These are phyloP conservation scores for Phaeosphaeria sp. DNA, from an alignment of 2,329 filamentous ascomycete genomes.

Conservation along the genomic window DNA sequence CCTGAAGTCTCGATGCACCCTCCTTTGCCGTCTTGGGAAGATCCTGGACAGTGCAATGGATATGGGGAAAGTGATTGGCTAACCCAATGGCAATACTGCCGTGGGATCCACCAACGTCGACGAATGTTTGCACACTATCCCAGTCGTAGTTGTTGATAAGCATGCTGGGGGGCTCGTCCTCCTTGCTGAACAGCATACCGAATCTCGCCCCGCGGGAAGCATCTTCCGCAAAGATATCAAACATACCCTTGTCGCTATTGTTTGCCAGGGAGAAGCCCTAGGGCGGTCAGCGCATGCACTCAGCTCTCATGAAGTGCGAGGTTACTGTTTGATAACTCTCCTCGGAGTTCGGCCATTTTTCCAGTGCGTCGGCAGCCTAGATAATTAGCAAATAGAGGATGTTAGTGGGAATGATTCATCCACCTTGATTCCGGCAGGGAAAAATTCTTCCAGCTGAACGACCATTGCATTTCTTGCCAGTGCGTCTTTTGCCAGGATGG, in stretches of 20 bases:
- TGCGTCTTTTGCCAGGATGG: slow-evolving; percentile 8
- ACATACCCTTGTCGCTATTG: slow-evolving; percentile 12
- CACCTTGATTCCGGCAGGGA: slow-evolving; percentile 15
- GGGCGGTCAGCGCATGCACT: background rate
- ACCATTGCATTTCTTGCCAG: slow-evolving; percentile 11
- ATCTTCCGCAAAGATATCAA: slow-evolving; percentile 7
- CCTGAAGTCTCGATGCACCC: slow-evolving; percentile 4
- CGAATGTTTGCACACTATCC: slow-evolving; percentile 9
- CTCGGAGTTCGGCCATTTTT: slow-evolving; percentile 21
- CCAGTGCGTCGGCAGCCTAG: slow-evolving; percentile 17
- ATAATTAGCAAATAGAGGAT: background rate
- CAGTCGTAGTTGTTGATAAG: slow-evolving; percentile 13
- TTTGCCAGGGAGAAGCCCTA: slow-evolving; percentile 19
- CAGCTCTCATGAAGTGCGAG: too few relatives aligned
- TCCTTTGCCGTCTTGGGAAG: slow-evolving; percentile 11
- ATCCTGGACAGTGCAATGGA: slow-evolving; percentile 21
- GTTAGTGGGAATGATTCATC: background rate
- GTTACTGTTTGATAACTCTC: slow-evolving; percentile 13
- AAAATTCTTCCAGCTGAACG: slow-evolving; percentile 17
- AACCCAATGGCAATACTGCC: slow-evolving; percentile 16
- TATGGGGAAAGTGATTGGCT: slow-evolving; percentile 10
- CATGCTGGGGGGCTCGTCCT: slow-evolving; percentile 5
- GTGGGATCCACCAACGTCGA: slow-evolving; percentile 22
- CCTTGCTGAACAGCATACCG: slow-evolving; percentile 9
- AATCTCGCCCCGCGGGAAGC: slow-evolving; percentile 6